Evolutionary conservation across 140 eudicot genomes (phyloP), one percentile per base, ranked within the genome.

Genomic region (Anethum foeniculum): DNA sequence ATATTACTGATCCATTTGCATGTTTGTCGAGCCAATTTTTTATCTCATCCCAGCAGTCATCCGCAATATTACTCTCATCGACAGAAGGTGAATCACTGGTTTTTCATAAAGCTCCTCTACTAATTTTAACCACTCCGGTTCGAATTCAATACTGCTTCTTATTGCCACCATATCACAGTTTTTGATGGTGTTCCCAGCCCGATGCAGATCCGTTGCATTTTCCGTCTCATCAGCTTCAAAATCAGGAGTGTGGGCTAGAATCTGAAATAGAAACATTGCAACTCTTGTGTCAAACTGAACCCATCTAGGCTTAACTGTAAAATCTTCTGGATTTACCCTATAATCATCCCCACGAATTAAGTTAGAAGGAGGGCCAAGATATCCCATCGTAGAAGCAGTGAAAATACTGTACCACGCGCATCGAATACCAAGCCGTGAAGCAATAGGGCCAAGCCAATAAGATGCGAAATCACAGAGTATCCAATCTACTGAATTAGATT

Each of bases 71-170:
- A 11, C 51, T 46, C 15, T 46, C 47, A 1, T 18, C 3, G 38
- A 34, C 34, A 23, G 12, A 43, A 9, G 82, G 82, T 18, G 76
- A 43, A 79, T 19, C 19, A 79, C 48, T 1, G 64, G 77, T 23
- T 79, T 79, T n/a, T 44, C 18, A 19, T 65, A 36, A 28, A 79
- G 7, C 56, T 64, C 43, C 27, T 62, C 46, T 0, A 79, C 44
- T 32, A 79, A 36, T 0, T 67, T 7, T 15, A 65, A n/a, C 77
- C 82, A 79, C 44, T 79, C 46, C 0, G 82, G 82, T 47, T 79
- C 82, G 16, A 79, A 79, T 12, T 65, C 82, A 19, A 23, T 3
- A 11, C 43, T 7, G 60, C 76, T 69, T 80, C 77, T 69, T 19
- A 80, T 30, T 1, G 36, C 67, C 12, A 80, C 51, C 18, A 56